Evolutionary conservation across 73 alveolate genomes (phyloP).

Genomic region (Diophrys appendiculata): DNA sequence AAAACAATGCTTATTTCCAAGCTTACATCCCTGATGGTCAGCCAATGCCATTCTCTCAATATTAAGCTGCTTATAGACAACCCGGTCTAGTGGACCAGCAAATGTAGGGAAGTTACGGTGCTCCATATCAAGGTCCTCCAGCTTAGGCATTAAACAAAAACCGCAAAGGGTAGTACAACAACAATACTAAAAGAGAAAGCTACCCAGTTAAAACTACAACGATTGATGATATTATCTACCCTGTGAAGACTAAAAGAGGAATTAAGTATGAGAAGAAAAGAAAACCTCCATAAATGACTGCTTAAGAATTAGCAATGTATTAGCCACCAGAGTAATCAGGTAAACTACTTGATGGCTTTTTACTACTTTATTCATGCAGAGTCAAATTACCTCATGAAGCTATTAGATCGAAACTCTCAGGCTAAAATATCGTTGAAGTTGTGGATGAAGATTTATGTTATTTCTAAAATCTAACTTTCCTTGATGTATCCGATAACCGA

Average conservation of each 20-base stretch:
- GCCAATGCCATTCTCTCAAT: neutral
- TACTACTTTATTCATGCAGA: constrained; percentile 55
- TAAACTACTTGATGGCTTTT: constrained; percentile 63
- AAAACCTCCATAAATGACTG: constrained; percentile 13
- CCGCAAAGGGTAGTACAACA: neutral
- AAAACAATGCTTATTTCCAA: neutral
- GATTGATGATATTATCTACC: constrained; percentile 54
- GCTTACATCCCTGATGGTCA: constrained; percentile 5
- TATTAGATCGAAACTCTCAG: constrained; percentile 48
- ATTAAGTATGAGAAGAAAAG: constrained; percentile 40
- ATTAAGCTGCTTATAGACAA: neutral
- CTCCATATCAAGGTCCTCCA: no score
- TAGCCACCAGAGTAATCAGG: constrained; percentile 37
- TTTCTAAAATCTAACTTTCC: constrained; percentile 50
- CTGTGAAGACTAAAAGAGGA: constrained; percentile 56
- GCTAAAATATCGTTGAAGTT: constrained; percentile 53
- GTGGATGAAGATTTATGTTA: constrained; percentile 66
- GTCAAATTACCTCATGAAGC: constrained; percentile 72
- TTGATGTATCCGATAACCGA: constrained; percentile 55
- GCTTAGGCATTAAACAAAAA: no score
- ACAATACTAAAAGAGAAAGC: neutral
- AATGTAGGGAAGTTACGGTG: neutral
- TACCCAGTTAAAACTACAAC: constrained; percentile 49
- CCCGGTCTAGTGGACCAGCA: neutral
- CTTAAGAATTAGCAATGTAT: neutral